Conservation (phyloP, 1,284 basidiomycete species). For the Ustilago curta region DNA sequence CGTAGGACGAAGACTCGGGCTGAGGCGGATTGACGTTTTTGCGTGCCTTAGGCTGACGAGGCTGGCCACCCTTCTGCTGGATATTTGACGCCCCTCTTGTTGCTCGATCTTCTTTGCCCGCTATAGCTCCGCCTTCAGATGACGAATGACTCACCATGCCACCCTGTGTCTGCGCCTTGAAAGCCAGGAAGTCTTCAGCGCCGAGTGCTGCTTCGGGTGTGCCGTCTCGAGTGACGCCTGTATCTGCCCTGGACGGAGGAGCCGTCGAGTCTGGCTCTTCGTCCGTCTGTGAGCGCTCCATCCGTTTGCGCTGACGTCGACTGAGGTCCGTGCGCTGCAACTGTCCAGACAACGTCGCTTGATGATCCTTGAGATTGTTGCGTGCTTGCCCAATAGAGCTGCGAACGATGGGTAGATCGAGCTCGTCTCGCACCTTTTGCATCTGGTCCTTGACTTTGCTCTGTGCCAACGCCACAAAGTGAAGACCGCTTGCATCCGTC, state of each 20-base stretch:
- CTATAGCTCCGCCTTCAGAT: neutral
- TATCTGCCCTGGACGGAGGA: conserved; percentile 1
- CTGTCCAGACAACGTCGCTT: conserved; percentile 37
- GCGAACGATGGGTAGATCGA: conserved; percentile 56
- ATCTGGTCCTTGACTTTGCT: conserved; percentile 63
- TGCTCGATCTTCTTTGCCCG: conserved; percentile 5
- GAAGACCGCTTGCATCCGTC: conserved; percentile 81
- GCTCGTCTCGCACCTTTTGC: conserved; percentile 55
- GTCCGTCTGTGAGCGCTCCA: conserved; percentile 48
- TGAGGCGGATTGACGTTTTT: conserved; percentile 64
- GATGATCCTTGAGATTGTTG: conserved; percentile 74
- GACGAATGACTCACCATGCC: conserved; percentile 22
- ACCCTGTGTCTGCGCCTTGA: conserved; percentile 36
- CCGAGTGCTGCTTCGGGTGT: conserved; percentile 37
- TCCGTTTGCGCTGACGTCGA: conserved; percentile 48
- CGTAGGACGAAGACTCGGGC: conserved; percentile 74
- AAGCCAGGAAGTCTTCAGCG: conserved; percentile 41
- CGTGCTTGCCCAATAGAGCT: conserved; percentile 68
- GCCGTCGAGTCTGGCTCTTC: conserved; percentile 27
- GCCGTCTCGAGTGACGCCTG: conserved; percentile 11
- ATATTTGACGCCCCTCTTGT: conserved; percentile 8
- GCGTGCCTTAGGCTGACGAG: conserved; percentile 32
- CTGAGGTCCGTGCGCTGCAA: conserved; percentile 42
- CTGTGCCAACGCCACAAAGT: conserved; percentile 81
- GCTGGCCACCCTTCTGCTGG: neutral